Evolutionary conservation across 345 rosid genomes (phyloP), one percentile per base, ranked within the genome.

Genomic region (Brassica nigra): DNA sequence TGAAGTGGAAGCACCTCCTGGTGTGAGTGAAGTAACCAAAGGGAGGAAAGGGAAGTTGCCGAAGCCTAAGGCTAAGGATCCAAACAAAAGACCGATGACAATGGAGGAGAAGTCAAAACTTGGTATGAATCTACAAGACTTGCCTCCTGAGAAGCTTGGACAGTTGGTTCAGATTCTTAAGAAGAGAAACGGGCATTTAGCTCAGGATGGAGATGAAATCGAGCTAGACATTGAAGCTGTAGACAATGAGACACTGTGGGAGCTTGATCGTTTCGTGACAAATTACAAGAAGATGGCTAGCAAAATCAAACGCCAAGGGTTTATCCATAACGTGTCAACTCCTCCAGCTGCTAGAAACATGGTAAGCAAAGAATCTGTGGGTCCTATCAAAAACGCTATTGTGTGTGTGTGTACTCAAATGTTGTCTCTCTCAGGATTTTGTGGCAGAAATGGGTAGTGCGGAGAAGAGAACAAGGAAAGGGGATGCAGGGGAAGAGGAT

Each of bases 21-120:
- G 54, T 6, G 58, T 33, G 44, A 29, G 59, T 70, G 81, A 70
- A 64, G 71, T 4, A 1, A 63, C 55, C 1, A 77, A 70, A 16
- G 81, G 1, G 8, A 70, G 81, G 57, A 77, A 77, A 34, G 81
- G 76, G 76, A 91, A 88, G 87, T 86, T 78, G 64, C 97, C 97
- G 0, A 91, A 91, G 80, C 97, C 97, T 0, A 91, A 91, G 75
- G 97, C 97, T 0, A 91, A 87, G 76, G 97, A 91, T 85, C 92
- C 93, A 3, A 88, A 87, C 77, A 91, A 91, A 67, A 80, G 96
- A 66, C 87, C 80, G 52, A 91, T 91, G 96, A 87, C 86, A 8
- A 70, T 89, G 77, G 93, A 89, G 62, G 96, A 87, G 75, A 91
- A 91, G 86, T 88, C 90, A 3, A 91, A 84, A 61, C 79, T 91